These are phyloP conservation scores for Boletus barrowsii DNA, from an alignment of 768 basidiomycete species.

Conservation along the genomic window DNA sequence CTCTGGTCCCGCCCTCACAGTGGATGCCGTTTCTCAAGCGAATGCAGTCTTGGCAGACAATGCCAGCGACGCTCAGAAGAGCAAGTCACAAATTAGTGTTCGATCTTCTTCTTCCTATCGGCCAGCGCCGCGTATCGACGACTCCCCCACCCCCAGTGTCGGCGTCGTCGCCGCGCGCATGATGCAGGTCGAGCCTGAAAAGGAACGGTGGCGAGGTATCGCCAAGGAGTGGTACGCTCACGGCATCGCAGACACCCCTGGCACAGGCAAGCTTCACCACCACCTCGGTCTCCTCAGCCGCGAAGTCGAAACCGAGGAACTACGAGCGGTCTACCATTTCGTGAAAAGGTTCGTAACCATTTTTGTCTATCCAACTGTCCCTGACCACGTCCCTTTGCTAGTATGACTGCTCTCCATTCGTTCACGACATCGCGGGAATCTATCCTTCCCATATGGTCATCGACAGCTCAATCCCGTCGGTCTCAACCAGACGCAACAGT, in stretches of 20 bases:
- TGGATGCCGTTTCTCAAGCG: constrained; percentile 53
- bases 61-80: constrained; percentile 33
- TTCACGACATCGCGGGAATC: constrained; percentile 89
- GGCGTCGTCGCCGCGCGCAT: constrained; percentile 79
- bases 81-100: constrained; percentile 28
- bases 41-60: constrained; percentile 30
- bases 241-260: constrained; percentile 85
- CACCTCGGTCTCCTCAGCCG: constrained; percentile 86
- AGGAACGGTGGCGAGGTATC: constrained; percentile 86
- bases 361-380: not conserved
- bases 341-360: constrained; percentile 71
- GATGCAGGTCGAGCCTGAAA: constrained; percentile 85
- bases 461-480: constrained; percentile 57
- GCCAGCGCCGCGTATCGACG: constrained; percentile 56
- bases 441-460: constrained; percentile 84
- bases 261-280: constrained; percentile 93
- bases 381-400: constrained; percentile 31
- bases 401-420: constrained; percentile 89
- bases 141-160: constrained; percentile 71
- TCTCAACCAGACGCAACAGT: constrained; percentile 70
- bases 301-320: constrained; percentile 78
- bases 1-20: constrained; percentile 45
- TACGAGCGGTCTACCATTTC: constrained; percentile 89
- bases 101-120: constrained; percentile 41
- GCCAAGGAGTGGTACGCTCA: constrained; percentile 92